phyloP scores from a whole-genome alignment of 306 rosid species.

The Senna tora region DNA sequence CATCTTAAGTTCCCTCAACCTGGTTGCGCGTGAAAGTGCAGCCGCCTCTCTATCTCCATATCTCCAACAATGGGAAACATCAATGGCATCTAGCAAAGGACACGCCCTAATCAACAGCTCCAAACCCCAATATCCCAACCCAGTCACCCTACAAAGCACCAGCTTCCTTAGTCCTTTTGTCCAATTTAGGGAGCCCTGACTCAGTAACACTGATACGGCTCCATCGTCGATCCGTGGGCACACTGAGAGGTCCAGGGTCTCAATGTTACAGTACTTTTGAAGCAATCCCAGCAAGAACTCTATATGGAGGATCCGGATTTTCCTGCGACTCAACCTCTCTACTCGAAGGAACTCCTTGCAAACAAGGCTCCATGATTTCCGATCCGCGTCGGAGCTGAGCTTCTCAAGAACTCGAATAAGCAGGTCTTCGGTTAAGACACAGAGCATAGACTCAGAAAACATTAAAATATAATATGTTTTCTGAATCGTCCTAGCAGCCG shows the following conservation, averaged over 20 bases:
- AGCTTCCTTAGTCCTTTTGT: conserved; percentile 45
- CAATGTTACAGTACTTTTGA: conserved; percentile 44
- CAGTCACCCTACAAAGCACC: conserved; percentile 57
- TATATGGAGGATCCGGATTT: conserved; percentile 52
- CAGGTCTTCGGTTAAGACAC: conserved; percentile 55
- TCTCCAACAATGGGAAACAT: conserved; percentile 57
- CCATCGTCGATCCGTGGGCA: conserved; percentile 63
- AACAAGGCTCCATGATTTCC: conserved; percentile 56
- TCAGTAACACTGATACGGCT: conserved; percentile 43
- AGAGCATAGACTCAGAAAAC: conserved; percentile 41
- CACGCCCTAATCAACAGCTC: conserved; percentile 51
- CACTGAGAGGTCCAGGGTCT: conserved; percentile 51
- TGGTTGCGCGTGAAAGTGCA: conserved; percentile 48
- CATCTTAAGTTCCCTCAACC: conserved; percentile 58
- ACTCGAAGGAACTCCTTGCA: conserved; percentile 62
- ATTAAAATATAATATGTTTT: background rate
- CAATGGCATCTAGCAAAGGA: conserved; percentile 51
- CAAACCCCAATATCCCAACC: conserved; percentile 55
- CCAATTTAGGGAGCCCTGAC: conserved; percentile 47
- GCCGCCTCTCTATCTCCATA: conserved; percentile 69
- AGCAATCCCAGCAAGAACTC: conserved; percentile 51
- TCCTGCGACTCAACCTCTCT: conserved; percentile 44
- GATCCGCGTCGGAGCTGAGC: conserved; percentile 43
- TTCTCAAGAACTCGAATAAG: conserved; percentile 39
- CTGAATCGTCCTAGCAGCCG: background rate